Evolutionary conservation across 73 alveolate genomes (phyloP), one percentile per base, ranked within the genome.

Genomic region (Paraurostyla sp.): DNA sequence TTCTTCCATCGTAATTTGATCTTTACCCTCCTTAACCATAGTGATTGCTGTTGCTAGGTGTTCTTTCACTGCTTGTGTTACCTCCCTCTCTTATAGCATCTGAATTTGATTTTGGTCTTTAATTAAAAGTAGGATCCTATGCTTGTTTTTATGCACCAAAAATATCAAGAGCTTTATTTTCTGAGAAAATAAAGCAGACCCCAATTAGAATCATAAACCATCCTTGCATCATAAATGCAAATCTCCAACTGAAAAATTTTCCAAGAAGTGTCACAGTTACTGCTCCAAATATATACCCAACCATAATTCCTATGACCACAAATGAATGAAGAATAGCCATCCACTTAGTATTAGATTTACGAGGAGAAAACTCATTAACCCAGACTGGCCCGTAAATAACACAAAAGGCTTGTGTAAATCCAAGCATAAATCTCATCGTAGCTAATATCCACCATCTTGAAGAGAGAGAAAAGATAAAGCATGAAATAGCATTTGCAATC

Each of bases 331-430:
- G 82, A 27, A 92, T 75, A n/a, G 98, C 99, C 98, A 97, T 97
- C 99, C 99, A 97, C 41, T 94, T 96, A 29, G 99, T 92, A 81
- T 91, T 86, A 56, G 89, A 78, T 36, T 90, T 95, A 23, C 71
- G 71, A 16, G 99, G 99, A 23, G 98, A 87, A 91, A 93, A 97
- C 69, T 96, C 98, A 93, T 97, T 97, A 18, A 96, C 98, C 99
- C 99, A 97, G 38, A 97, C 99, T 32, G 99, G 99, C 0, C 97
- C 98, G 81, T 97, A 96, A 50, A 96, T 95, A 13, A 93, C 96
- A 57, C 95, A 89, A 88, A 97, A 97, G 1, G 99, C 97, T 76
- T 93, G 93, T 23, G 99, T 92, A 16, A 92, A 86, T 20, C 99
- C 99, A 90, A 95, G 78, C n/a, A 93, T 59, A 87, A 97, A 93